phyloP scores from a whole-genome alignment of 306 rosid genomes.

The Trifolium repens region DNA sequence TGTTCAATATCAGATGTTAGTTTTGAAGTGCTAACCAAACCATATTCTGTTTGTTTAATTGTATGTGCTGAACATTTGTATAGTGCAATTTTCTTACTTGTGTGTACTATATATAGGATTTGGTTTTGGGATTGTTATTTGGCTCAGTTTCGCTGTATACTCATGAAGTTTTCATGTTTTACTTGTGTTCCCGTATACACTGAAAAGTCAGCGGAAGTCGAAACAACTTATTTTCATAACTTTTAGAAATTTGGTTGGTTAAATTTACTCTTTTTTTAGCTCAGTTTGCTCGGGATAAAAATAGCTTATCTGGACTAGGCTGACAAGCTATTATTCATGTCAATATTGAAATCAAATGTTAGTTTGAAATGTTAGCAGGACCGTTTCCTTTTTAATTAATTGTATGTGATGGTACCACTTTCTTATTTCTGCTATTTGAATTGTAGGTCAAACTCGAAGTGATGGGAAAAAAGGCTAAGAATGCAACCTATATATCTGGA shows the following conservation, averaged over 20 bases:
- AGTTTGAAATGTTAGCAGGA: neutral
- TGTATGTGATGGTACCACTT: neutral
- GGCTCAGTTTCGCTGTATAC: neutral
- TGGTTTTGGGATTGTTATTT: neutral
- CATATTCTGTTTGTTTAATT: neutral
- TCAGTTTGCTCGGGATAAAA: neutral
- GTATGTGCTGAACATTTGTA: constrained; percentile 20
- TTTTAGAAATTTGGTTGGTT: neutral
- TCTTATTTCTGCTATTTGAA: constrained; percentile 23
- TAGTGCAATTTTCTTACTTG: neutral
- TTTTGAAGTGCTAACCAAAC: neutral
- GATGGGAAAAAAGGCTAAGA: constrained; percentile 99
- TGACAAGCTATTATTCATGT: neutral
- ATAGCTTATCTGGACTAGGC: neutral
- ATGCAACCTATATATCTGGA: constrained; percentile 93
- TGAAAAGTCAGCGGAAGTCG: neutral
- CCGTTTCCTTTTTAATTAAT: neutral
- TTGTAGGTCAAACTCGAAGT: constrained; percentile 93
- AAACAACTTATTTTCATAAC: neutral
- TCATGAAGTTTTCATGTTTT: neutral
- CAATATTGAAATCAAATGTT: neutral
- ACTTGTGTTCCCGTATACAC: neutral
- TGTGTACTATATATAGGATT: neutral
- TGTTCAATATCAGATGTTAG: constrained; percentile 3
- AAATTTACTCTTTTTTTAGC: neutral